Percentiles rank a stretch among this genome's conserved stretches.
These are phyloP conservation scores for Gossypium arboreum DNA, from an alignment of 345 rosid genomes.

Conservation along the genomic window DNA sequence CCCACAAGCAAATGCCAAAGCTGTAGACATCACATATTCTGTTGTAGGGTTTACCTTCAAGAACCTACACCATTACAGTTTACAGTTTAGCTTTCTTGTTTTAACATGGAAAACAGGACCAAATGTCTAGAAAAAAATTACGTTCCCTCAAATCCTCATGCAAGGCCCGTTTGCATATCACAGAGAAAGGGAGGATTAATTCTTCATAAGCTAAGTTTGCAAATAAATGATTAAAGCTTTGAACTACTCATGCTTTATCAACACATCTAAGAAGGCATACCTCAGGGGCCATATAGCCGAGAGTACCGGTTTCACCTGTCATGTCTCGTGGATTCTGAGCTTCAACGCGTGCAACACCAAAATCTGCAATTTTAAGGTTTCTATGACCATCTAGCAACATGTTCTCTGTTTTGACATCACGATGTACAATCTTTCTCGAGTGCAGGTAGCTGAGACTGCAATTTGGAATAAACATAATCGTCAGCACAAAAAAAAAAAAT, in stretches of 20 bases:
- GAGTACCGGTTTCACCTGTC: conserved; percentile 98
- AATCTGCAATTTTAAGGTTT: conserved; percentile 86
- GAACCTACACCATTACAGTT: conserved; percentile 41
- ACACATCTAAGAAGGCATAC: conserved; percentile 30
- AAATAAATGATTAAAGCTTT: neutral
- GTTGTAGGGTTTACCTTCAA: conserved; percentile 88
- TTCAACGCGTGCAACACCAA: conserved; percentile 97
- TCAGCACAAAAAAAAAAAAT: neutral
- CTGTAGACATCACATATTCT: conserved; percentile 94
- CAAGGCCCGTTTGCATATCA: neutral
- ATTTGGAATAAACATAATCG: conserved; percentile 11
- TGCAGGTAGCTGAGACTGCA: conserved; percentile 90
- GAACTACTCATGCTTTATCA: neutral
- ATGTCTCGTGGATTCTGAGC: conserved; percentile 92
- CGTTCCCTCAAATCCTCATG: neutral
- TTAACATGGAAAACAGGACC: too few relatives aligned
- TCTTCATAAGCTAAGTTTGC: neutral
- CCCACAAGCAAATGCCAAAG: conserved; percentile 97
- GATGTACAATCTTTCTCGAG: conserved; percentile 83
- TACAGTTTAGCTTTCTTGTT: too few relatives aligned
- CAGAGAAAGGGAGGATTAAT: too few relatives aligned
- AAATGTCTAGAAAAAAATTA: too few relatives aligned
- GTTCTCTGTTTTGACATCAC: conserved; percentile 94
- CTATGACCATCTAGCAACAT: conserved; percentile 66
- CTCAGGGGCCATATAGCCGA: conserved; percentile 99